These are phyloP conservation scores for Fusarium sp. DNA, from an alignment of 2,329 filamentous ascomycete species.

Conservation along the genomic window DNA sequence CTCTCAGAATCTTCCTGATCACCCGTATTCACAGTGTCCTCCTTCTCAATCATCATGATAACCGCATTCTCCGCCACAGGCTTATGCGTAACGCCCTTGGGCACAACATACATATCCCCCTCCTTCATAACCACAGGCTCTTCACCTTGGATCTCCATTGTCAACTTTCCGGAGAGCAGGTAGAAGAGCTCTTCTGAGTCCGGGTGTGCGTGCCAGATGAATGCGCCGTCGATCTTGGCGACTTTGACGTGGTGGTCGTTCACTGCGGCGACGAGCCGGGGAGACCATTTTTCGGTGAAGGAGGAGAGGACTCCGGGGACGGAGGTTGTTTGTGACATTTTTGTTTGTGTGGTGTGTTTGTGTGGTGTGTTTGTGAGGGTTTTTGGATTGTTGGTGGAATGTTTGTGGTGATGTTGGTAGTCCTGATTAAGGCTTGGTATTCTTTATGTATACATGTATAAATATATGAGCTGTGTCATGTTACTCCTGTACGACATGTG, in stretches of 20 bases:
- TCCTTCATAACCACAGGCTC: slow-evolving; percentile 48
- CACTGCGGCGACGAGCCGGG: slow-evolving; percentile 50
- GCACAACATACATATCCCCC: slow-evolving; percentile 54
- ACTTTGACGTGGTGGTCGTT: slow-evolving; percentile 58
- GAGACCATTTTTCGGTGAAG: slow-evolving; percentile 50
- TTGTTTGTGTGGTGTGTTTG: neutral
- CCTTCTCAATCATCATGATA: slow-evolving; percentile 56
- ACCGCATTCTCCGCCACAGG: slow-evolving; percentile 53
- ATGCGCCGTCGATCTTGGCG: slow-evolving; percentile 55
- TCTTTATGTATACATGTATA: neutral
- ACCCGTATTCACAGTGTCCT: slow-evolving; percentile 50
- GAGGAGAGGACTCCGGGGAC: slow-evolving; percentile 46
- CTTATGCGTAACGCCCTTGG: slow-evolving; percentile 53
- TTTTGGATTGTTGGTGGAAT: too few species aligned
- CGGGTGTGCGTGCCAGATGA: slow-evolving; percentile 57
- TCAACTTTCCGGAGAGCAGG: slow-evolving; percentile 52
- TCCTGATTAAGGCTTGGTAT: neutral
- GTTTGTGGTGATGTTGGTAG: too few species aligned
- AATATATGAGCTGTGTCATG: too few species aligned
- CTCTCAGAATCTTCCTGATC: slow-evolving; percentile 44
- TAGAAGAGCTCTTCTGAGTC: slow-evolving; percentile 59
- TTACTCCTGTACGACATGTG: too few species aligned
- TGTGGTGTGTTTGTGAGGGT: accelerated
- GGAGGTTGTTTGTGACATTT: slow-evolving; percentile 38
- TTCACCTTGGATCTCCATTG: slow-evolving; percentile 51